Conservation (phyloP, 179 eudicot species). For the Actinidia arguta region DNA sequence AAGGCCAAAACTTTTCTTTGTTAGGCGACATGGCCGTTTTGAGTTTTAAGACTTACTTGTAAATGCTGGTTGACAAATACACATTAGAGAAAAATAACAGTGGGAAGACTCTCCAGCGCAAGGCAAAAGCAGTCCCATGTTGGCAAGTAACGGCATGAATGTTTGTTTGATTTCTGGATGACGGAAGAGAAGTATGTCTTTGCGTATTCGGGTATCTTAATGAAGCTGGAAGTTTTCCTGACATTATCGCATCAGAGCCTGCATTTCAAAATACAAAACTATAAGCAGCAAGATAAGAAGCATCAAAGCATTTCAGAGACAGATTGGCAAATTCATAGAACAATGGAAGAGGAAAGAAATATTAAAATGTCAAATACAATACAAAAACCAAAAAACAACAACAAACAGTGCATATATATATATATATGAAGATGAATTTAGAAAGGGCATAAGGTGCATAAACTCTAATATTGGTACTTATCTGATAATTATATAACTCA, state of each 20-base stretch:
- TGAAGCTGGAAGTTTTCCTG: slow-evolving; percentile 13
- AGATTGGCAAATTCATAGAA: too few species aligned
- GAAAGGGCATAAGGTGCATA: neutral
- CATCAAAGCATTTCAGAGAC: neutral
- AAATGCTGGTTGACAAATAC: slow-evolving; percentile 11
- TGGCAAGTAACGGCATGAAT: slow-evolving; percentile 2
- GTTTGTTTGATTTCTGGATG: neutral
- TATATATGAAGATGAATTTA: too few species aligned
- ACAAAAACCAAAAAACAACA: neutral
- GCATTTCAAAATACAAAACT: neutral
- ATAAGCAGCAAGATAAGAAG: neutral
- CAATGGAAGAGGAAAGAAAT: neutral
- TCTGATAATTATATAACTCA: neutral
- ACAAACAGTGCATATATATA: neutral
- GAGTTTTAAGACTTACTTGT: slow-evolving; percentile 3
- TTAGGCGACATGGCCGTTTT: neutral
- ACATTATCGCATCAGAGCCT: slow-evolving; percentile 18
- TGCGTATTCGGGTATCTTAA: neutral
- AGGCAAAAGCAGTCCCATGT: slow-evolving; percentile 11
- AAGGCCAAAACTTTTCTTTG: neutral
- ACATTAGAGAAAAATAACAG: slow-evolving; percentile 9
- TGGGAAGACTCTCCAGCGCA: neutral
- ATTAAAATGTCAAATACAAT: neutral
- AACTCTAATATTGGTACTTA: neutral
- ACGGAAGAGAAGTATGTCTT: slow-evolving; percentile 8